These are phyloP conservation scores for Neofusicoccum cordaticola DNA, from an alignment of 2,329 filamentous ascomycete genomes.

Conservation along the genomic window DNA sequence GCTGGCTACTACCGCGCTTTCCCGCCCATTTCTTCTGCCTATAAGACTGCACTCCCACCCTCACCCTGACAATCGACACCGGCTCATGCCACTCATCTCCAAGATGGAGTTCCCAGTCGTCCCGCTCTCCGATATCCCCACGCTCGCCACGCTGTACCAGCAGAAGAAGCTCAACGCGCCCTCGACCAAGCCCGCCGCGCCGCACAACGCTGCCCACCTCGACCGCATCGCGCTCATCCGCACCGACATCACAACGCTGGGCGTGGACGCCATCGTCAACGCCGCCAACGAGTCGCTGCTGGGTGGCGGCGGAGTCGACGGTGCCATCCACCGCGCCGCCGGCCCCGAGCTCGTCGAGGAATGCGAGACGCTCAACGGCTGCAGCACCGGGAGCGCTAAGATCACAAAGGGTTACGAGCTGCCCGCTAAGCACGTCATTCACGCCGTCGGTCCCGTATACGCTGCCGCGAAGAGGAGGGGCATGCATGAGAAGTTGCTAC, in stretches of 20 bases:
- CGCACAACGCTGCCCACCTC: slow-evolving; percentile 59
- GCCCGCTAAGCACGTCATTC: slow-evolving; percentile 77
- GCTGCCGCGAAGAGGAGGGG: slow-evolving; percentile 35
- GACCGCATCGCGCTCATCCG: slow-evolving; percentile 67
- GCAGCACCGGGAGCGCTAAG: slow-evolving; percentile 74
- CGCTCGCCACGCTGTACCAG: slow-evolving; percentile 65
- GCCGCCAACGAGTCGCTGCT: slow-evolving; percentile 77
- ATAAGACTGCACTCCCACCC: neutral
- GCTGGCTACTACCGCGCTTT: neutral
- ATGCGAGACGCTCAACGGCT: slow-evolving; percentile 70
- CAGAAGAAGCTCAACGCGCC: slow-evolving; percentile 20
- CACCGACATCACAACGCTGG: slow-evolving; percentile 77
- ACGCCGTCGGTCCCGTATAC: slow-evolving; percentile 87
- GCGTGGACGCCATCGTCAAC: slow-evolving; percentile 84
- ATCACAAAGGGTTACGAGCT: slow-evolving; percentile 77
- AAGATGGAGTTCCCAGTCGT: slow-evolving; percentile 25
- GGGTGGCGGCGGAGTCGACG: slow-evolving; percentile 81
- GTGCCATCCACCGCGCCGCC: slow-evolving; percentile 77
- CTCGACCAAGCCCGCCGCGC: slow-evolving; percentile 21
- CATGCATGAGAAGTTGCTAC: slow-evolving; percentile 46
- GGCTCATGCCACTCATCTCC: neutral
- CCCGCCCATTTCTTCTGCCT: neutral
- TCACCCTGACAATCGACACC: neutral
- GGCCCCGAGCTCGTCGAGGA: slow-evolving; percentile 66
- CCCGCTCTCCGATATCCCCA: slow-evolving; percentile 57